These are phyloP conservation scores for Fusarium sulawesiense DNA, from an alignment of 2,329 filamentous ascomycete species.

Conservation along the genomic window DNA sequence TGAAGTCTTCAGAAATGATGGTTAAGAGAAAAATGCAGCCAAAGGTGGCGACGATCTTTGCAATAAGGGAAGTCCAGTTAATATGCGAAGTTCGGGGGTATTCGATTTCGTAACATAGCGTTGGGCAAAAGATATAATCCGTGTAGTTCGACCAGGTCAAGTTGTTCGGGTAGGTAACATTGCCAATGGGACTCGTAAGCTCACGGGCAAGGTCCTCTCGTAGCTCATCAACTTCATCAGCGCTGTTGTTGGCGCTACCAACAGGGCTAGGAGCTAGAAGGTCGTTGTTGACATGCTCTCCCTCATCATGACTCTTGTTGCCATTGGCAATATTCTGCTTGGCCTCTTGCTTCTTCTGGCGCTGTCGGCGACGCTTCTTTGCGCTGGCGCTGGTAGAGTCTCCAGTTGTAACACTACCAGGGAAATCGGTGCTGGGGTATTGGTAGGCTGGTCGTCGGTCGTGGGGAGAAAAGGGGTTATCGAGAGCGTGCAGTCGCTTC, in stretches of 20 bases:
- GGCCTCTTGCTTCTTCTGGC: conserved; percentile 27
- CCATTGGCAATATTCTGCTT: conserved; percentile 35
- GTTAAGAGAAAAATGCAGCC: conserved; percentile 97
- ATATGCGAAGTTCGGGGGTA: conserved; percentile 84
- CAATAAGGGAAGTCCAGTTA: conserved; percentile 82
- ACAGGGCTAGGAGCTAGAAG: conserved; percentile 15
- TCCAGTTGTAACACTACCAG: conserved; percentile 53
- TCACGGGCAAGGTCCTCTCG: conserved; percentile 91
- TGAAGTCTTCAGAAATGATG: conserved; percentile 92
- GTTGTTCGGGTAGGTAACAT: conserved; percentile 90
- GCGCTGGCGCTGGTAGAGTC: conserved; percentile 19
- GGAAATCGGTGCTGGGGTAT: conserved; percentile 72
- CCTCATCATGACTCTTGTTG: conserved; percentile 45
- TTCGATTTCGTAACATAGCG: conserved; percentile 96
- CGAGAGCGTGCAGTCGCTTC: conserved; percentile 81
- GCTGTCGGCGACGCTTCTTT: conserved; percentile 43
- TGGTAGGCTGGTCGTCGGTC: conserved; percentile 78
- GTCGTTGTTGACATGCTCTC: conserved; percentile 25
- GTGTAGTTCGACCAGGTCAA: conserved; percentile 83
- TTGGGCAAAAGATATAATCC: conserved; percentile 92
- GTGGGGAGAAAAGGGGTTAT: conserved; percentile 71
- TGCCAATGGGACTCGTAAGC: conserved; percentile 89
- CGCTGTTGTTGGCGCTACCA: conserved; percentile 42
- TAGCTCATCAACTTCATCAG: conserved; percentile 72
- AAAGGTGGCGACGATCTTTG: conserved; percentile 89